Evolutionary conservation across 495 filamentous ascomycete species (phyloP), one percentile per base, ranked within the genome.

Genomic region (Jackrogersella multiformis): DNA sequence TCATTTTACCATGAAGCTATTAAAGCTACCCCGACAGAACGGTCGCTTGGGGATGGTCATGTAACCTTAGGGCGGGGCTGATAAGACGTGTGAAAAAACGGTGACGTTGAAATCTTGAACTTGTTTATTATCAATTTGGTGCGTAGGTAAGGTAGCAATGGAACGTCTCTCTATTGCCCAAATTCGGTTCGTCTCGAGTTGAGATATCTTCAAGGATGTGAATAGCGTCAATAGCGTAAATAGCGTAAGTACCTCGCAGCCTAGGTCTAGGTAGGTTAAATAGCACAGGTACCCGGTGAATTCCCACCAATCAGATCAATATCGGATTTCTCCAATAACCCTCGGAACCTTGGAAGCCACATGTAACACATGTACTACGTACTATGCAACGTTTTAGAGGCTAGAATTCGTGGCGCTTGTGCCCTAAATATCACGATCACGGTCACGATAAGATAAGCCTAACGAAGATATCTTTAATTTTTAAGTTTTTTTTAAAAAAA

Each of bases 51-150:
- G n/a, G 30, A 61, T 7, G 42, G 16, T 46, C 38, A 70, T 66
- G 67, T 66, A 70, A 70, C 67, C 9, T 66, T 64, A 32, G 52
- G 61, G 67, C 56, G 67, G 67, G 67, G 61, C 42, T 45, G 61
- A 70, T 70, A 70, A 66, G 61, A 34, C 23, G 12, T 30, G 26
- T 18, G 23, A 51, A 48, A 9, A 30, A 7, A 16, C 18, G 7
- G 34, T 16, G 44, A 21, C 8, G 23, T 49, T 49, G 32, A 63
- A 34, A 16, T 35, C 46, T 51, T 20, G n/a, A 36, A 56, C 12
- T 13, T 49, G 18, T 42, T 48, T 32, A 52, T 20, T 54, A 42
- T 44, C 24, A 18, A 39, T 21, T 51, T 18, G 42, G 45, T 42
- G 21, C 42, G 42, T 28, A 26, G 20, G 42, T 39, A 39, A 26